phyloP scores from a whole-genome alignment of 768 basidiomycete species.

The Hortiboletus campestris region DNA sequence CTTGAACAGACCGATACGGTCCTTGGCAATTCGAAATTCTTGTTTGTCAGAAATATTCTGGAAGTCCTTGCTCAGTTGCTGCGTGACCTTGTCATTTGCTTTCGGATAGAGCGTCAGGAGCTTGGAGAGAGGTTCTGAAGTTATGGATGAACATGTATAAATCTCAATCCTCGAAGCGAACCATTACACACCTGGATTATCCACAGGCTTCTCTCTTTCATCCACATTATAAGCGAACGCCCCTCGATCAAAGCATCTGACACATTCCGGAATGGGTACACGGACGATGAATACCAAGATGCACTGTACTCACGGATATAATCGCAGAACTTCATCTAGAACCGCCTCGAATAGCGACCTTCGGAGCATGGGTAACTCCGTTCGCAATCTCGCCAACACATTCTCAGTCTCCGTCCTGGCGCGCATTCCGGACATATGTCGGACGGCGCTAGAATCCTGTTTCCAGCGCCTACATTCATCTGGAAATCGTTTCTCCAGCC shows the following conservation, averaged over 20 bases:
- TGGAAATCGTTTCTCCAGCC: conserved; percentile 29
- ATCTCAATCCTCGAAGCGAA: not conserved
- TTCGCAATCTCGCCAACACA: not conserved
- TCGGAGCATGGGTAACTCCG: conserved; percentile 5
- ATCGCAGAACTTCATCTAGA: conserved; percentile 18
- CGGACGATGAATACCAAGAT: not conserved
- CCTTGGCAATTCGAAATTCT: conserved; percentile 16
- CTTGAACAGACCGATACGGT: conserved; percentile 12
- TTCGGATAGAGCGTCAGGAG: conserved; percentile 11
- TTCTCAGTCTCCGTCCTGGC: not conserved
- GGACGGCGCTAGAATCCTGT: conserved; percentile 5
- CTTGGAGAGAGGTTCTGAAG: conserved; percentile 10
- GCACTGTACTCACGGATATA: conserved; percentile 25
- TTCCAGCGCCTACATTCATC: conserved; percentile 24
- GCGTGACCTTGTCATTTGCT: not conserved
- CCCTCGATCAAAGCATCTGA: conserved; percentile 17
- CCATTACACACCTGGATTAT: conserved; percentile 2
- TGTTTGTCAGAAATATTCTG: not conserved
- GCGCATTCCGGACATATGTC: not conserved
- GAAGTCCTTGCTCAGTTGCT: not conserved
- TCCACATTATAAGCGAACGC: conserved; percentile 3
- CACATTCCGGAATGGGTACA: not conserved
- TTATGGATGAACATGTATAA: not conserved
- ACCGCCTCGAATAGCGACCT: conserved; percentile 25
- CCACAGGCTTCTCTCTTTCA: not conserved